These are phyloP conservation scores for Mycena capillaripes DNA, from an alignment of 768 basidiomycete genomes.

Conservation along the genomic window DNA sequence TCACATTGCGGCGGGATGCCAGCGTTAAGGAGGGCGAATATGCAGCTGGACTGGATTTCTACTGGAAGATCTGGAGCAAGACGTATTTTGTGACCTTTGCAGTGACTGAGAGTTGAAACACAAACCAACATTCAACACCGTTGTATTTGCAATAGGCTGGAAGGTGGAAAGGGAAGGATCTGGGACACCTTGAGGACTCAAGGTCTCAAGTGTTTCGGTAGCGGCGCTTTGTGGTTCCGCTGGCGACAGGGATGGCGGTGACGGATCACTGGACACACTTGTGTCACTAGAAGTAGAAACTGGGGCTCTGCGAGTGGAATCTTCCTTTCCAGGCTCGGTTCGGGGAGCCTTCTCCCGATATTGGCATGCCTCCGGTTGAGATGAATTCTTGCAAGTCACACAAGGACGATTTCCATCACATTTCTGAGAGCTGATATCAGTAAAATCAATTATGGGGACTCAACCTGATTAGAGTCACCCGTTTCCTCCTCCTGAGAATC, in stretches of 20 bases:
- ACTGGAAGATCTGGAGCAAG: neutral
- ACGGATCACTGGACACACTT: neutral
- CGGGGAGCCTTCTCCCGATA: neutral
- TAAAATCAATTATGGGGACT: too few relatives aligned
- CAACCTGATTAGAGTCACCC: neutral
- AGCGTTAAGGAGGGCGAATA: neutral
- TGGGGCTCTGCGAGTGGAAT: too few relatives aligned
- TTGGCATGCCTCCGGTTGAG: neutral
- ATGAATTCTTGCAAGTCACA: neutral
- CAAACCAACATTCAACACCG: too few relatives aligned
- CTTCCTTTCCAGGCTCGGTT: neutral
- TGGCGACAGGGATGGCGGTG: neutral
- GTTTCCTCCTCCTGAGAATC: neutral
- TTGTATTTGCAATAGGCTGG: too few relatives aligned
- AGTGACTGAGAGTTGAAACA: too few relatives aligned
- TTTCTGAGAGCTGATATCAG: neutral
- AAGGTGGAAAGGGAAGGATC: too few relatives aligned
- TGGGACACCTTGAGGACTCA: too few relatives aligned
- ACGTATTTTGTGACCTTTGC: too few relatives aligned
- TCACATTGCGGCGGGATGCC: neutral
- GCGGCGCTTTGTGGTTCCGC: neutral
- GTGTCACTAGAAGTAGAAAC: neutral
- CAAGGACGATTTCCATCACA: conserved; percentile 7
- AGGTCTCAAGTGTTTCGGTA: neutral
- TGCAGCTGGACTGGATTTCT: neutral